Evolutionary conservation across 2,329 filamentous ascomycete species (phyloP), one percentile per base, ranked within the genome.

Genomic region (Ascochyta koolunga): DNA sequence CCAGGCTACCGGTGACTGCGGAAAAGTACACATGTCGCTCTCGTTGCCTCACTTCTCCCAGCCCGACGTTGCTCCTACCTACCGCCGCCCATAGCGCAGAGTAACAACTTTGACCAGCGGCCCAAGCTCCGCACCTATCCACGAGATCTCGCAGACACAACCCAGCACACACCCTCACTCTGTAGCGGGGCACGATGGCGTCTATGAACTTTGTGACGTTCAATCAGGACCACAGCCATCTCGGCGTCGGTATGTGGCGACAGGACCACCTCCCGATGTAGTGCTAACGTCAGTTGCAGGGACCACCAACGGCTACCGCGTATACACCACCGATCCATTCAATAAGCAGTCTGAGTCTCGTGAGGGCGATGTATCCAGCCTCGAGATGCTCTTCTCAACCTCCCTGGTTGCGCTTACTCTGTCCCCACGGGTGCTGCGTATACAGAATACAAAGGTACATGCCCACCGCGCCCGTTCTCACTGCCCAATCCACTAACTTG

Each of bases 361-460:
- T 73, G 92, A 98, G 72, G 91, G 91, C 56, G 96, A 98, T 75
- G 93, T 99, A 49, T 90, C 92, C 40, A 92, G 97, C 62, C 89
- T 98, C 68, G 95, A 99, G 80, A 98, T 98, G 93, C 86, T 99
- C 61, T 99, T 99, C 77, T 97, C 93, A 27, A 98, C 95, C 27
- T 98, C 95, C 2, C 85, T 99, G 31, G 93, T 99, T 52, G 95
- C 95, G 47, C 83, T 98, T 49, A 93, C 97, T 59, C 82, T 96
- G 36, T 97, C 95, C 18, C 95, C 95, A 5, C 85, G 95, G 50
- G 89, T 96, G 55, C 82, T 99, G 49, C 91, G 96, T 64, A 98
- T 99, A 69, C 93, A 96, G 70, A 99, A 99, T 75, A 99, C 95
- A 31, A 98, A 96, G 85, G 91, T 92, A 78, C 57, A 80, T 74